These are phyloP conservation scores for Gossypium davidsonii DNA, from an alignment of 441 rosid genomes.

Conservation along the genomic window DNA sequence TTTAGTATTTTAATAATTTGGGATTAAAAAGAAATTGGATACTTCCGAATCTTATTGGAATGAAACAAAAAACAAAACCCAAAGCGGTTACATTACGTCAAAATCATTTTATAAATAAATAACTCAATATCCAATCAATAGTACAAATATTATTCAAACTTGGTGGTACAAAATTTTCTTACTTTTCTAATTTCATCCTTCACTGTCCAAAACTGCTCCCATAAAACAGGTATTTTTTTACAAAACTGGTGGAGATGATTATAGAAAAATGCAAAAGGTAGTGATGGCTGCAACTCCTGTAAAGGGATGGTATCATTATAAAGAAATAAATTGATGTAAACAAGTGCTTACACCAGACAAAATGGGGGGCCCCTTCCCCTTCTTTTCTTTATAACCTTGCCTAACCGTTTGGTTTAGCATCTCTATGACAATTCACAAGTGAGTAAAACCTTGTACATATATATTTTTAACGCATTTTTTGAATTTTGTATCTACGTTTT, in stretches of 20 bases:
- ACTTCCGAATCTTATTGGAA: too few species aligned
- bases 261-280: background rate
- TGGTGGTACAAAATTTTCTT: too few species aligned
- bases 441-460: background rate
- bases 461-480: background rate
- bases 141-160: too few species aligned
- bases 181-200: too few species aligned
- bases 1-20: too few species aligned
- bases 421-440: constrained; percentile 14
- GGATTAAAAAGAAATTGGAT: too few species aligned
- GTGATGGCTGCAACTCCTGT: constrained; percentile 7
- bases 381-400: background rate
- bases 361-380: background rate
- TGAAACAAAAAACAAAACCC: too few species aligned
- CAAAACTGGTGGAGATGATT: background rate
- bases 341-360: background rate
- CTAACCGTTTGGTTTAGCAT: constrained; percentile 3
- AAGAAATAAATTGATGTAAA: constrained; percentile 17
- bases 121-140: too few species aligned
- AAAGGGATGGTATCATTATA: background rate
- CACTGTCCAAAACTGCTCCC: too few species aligned
- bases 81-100: too few species aligned
- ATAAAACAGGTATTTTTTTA: too few species aligned
- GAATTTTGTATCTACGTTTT: background rate
- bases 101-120: too few species aligned